phyloP scores from a whole-genome alignment of 805 yeast species.

The Candida ficus region DNA sequence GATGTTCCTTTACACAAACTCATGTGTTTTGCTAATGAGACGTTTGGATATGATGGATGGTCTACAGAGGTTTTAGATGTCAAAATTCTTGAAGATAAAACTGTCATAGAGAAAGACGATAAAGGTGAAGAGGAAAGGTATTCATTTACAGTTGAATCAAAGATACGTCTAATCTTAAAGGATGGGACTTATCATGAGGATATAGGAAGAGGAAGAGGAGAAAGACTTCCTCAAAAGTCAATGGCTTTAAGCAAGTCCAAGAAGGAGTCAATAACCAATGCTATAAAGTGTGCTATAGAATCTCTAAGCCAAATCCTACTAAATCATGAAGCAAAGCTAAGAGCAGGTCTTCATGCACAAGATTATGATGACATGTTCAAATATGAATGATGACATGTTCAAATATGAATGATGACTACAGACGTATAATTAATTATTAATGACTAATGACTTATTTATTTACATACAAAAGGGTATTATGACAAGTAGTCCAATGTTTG shows the following conservation, averaged over 20 bases:
- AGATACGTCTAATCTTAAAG: constrained; percentile 62
- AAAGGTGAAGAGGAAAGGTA: constrained; percentile 11
- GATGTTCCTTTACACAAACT: constrained; percentile 30
- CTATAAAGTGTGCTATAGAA: constrained; percentile 69
- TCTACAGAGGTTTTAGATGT: constrained; percentile 34
- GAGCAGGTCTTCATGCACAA: constrained; percentile 27
- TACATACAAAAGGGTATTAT: not conserved
- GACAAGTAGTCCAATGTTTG: constrained; percentile 47
- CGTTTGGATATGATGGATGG: constrained; percentile 59
- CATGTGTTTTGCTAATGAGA: constrained; percentile 41
- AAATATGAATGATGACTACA: no score
- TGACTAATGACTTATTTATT: constrained; percentile 1
- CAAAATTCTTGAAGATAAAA: constrained; percentile 15
- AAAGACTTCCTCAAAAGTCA: constrained; percentile 55
- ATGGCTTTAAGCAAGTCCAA: constrained; percentile 76
- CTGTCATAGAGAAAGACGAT: constrained; percentile 3
- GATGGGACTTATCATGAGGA: constrained; percentile 84
- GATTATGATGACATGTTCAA: constrained; percentile 3
- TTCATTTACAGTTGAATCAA: constrained; percentile 31
- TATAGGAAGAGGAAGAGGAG: constrained; percentile 68
- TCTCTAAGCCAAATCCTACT: constrained; percentile 65
- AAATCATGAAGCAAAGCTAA: constrained; percentile 30
- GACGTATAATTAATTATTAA: not conserved
- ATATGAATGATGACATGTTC: not conserved
- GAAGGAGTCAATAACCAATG: constrained; percentile 85